These are phyloP conservation scores for Spirogloea muscicola DNA, from an alignment of 139 green algal genomes.

Conservation along the genomic window DNA sequence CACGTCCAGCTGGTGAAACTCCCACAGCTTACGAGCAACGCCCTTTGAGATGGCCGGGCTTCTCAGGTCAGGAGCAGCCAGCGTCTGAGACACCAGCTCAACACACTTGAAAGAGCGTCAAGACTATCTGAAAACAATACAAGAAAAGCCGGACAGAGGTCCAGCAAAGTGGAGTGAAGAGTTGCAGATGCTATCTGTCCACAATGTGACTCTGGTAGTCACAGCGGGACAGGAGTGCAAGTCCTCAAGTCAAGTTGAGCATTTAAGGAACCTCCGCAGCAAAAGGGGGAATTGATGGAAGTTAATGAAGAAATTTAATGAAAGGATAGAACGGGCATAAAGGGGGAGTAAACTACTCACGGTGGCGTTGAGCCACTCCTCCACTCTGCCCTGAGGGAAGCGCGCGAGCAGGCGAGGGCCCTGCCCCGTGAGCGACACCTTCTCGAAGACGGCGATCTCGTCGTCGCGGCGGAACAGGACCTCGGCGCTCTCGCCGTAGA, in stretches of 20 bases:
- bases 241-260: no score
- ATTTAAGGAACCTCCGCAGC: not conserved
- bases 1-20: not conserved
- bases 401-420: conserved; percentile 25
- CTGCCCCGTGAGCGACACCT: conserved; percentile 4
- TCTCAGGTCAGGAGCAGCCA: not conserved
- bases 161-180: no score
- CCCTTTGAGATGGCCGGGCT: not conserved
- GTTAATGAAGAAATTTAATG: not conserved
- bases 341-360: no score
- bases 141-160: no score
- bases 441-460: not conserved
- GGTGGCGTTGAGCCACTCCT: conserved; percentile 30
- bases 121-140: no score
- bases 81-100: no score
- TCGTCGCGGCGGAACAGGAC: conserved; percentile 20
- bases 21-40: conserved; percentile 1
- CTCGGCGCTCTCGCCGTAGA: not conserved
- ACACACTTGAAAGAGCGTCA: no score
- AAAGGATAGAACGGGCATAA: no score
- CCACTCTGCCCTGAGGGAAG: conserved; percentile 31
- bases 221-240: no score
- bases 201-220: no score
- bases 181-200: no score
- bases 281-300: not conserved